Evolutionary conservation across 352 stramenopile species (phyloP).

Genomic region (Thalassiosira livingstoniorum): DNA sequence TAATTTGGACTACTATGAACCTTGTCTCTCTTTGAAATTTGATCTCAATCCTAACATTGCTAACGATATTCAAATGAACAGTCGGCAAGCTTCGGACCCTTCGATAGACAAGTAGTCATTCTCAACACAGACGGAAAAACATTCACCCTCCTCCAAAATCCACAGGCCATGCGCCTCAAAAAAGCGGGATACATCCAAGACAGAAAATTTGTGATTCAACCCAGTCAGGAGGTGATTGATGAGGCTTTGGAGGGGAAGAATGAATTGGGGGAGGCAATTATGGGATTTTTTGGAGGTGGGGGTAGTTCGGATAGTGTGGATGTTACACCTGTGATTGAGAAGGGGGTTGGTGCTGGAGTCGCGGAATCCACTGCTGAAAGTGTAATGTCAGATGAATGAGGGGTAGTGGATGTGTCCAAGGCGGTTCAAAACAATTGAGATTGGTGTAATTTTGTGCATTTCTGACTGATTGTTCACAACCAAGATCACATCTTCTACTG

Average conservation of each 20-base stretch:
- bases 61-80: not conserved
- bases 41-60: no score
- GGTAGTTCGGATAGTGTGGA: conserved; percentile 1
- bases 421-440: no score
- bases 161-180: conserved; percentile 83
- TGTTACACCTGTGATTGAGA: not conserved
- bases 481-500: no score
- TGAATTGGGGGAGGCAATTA: conserved; percentile 51
- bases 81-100: conserved; percentile 73
- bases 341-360: no score
- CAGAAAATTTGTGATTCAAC: conserved; percentile 80
- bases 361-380: no score
- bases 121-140: conserved; percentile 76
- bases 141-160: conserved; percentile 81
- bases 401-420: no score
- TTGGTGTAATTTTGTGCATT: no score
- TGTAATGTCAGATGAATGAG: no score
- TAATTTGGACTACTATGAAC: no score
- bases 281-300: conserved; percentile 54
- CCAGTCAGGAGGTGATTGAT: conserved; percentile 74
- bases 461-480: no score
- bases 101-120: conserved; percentile 79
- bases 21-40: no score
- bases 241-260: conserved; percentile 62
- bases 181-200: conserved; percentile 80